Conservation (phyloP, 116 monocot species). For the Posidonia oceanica region DNA sequence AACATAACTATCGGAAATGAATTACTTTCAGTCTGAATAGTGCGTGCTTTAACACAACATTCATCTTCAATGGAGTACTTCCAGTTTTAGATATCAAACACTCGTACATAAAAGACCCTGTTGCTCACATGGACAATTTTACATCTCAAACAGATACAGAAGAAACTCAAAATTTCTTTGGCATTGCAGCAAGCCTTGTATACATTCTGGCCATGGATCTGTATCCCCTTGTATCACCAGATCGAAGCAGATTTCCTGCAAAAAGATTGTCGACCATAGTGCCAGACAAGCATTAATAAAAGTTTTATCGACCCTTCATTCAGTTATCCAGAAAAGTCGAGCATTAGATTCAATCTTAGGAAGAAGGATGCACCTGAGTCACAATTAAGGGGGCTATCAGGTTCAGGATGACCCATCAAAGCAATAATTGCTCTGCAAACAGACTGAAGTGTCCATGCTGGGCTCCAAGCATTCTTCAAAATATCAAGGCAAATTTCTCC, state of each 20-base stretch:
- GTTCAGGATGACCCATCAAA: constrained; percentile 96
- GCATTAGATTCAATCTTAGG: neutral
- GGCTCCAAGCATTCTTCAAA: constrained; percentile 98
- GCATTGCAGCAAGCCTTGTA: constrained; percentile 83
- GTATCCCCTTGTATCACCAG: constrained; percentile 85
- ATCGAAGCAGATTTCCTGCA: constrained; percentile 91
- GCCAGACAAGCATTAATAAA: neutral
- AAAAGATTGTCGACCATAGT: neutral
- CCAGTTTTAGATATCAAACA: no score
- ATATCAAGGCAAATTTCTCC: constrained; percentile 99
- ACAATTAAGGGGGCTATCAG: constrained; percentile 98
- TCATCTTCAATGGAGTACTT: no score
- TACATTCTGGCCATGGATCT: constrained; percentile 96
- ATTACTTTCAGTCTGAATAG: no score
- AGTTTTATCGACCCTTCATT: neutral
- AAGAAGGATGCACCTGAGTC: constrained; percentile 62
- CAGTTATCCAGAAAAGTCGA: neutral
- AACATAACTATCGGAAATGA: no score
- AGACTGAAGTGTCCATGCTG: constrained; percentile 97
- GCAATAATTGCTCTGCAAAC: constrained; percentile 98
- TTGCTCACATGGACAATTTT: no score
- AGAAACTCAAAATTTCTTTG: constrained; percentile 65
- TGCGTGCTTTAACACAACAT: no score
- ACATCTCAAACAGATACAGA: no score
- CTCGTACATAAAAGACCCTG: no score